Conservation (phyloP, 352 stramenopile genomes). For the Pelagophyceae sp. region DNA sequence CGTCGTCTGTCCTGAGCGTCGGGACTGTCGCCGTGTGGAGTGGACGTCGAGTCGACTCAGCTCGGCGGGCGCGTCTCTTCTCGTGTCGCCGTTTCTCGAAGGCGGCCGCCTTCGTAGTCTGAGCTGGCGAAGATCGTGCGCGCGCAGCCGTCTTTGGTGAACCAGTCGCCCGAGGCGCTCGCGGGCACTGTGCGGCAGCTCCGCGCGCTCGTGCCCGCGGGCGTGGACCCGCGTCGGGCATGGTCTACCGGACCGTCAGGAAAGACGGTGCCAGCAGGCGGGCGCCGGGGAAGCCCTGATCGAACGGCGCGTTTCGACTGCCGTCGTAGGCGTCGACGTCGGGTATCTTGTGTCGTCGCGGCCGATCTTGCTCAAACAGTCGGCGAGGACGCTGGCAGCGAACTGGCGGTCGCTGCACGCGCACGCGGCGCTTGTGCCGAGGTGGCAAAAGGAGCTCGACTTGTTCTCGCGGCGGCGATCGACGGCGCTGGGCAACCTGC, state of each 20-base stretch:
- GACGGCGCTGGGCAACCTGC: background rate
- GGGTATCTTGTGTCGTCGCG: background rate
- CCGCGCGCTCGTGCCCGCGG: background rate
- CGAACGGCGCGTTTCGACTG: no score
- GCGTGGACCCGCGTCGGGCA: no score
- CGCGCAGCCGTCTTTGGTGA: background rate
- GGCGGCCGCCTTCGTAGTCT: no score
- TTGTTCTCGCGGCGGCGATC: background rate
- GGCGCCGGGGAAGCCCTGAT: no score
- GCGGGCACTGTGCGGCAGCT: background rate
- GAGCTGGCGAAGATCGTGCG: constrained; percentile 7
- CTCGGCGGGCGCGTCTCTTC: no score
- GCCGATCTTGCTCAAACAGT: constrained; percentile 4
- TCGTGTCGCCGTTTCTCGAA: no score
- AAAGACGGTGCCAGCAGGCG: no score
- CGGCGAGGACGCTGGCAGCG: background rate
- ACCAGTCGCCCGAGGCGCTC: constrained; percentile 1
- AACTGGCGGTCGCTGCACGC: background rate
- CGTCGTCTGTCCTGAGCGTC: background rate
- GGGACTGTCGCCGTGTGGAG: no score
- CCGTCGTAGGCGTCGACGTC: background rate
- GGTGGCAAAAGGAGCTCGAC: constrained; percentile 2
- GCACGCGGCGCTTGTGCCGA: background rate
- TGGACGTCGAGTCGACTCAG: no score
- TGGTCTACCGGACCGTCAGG: no score